phyloP scores from a whole-genome alignment of 2,329 filamentous ascomycete genomes.

The Monosporascus cannonballus region DNA sequence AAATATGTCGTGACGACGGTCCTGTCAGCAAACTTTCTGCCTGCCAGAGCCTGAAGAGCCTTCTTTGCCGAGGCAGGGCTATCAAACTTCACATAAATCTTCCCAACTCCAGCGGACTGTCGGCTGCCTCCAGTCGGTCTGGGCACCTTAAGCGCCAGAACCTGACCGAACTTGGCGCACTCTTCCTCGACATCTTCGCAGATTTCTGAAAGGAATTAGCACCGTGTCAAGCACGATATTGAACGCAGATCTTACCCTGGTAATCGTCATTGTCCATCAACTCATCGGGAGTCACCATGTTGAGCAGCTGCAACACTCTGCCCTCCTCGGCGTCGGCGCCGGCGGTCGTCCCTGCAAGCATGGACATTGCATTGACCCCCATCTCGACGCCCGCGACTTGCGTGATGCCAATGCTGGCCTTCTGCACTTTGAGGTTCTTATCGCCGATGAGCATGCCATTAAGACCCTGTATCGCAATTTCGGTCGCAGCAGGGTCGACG shows the following conservation, averaged over 20 bases:
- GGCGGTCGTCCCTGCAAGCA: conserved; percentile 86
- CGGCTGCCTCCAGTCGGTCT: conserved; percentile 77
- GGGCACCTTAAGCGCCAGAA: conserved; percentile 88
- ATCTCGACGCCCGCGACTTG: conserved; percentile 90
- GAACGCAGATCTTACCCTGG: conserved; percentile 57
- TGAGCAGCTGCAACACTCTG: conserved; percentile 84
- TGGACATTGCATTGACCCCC: conserved; percentile 95
- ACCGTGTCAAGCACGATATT: conserved; percentile 4
- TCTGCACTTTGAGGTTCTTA: conserved; percentile 74
- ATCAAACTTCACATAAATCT: conserved; percentile 96
- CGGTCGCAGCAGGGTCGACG: conserved; percentile 67
- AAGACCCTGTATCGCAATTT: conserved; percentile 81
- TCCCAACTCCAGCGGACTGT: conserved; percentile 84
- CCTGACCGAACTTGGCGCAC: conserved; percentile 80
- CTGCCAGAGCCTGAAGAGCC: conserved; percentile 83
- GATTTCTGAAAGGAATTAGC: conserved; percentile 66
- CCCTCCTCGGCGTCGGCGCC: conserved; percentile 66
- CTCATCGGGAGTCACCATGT: conserved; percentile 98
- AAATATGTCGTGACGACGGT: conserved; percentile 97
- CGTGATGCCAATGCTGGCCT: conserved; percentile 89
- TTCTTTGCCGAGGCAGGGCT: conserved; percentile 70
- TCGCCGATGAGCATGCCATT: conserved; percentile 93
- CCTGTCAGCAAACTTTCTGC: conserved; percentile 90
- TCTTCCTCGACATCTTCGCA: conserved; percentile 91
- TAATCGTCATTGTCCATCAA: conserved; percentile 92